These are phyloP conservation scores for Tephrocybe sp. DNA, from an alignment of 768 basidiomycete species.

Conservation along the genomic window DNA sequence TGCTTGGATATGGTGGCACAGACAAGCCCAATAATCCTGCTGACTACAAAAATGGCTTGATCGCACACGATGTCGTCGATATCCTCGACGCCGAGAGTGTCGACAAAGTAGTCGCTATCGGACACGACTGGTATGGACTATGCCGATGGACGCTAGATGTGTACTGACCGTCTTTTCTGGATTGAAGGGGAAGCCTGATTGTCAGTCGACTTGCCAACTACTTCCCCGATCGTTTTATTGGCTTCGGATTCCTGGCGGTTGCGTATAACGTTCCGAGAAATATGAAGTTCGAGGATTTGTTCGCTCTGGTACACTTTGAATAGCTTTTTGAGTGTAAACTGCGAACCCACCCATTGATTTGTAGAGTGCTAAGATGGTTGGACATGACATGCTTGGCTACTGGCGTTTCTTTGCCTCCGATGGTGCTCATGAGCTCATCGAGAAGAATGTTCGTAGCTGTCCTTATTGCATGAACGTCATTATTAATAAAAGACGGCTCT, in stretches of 20 bases:
- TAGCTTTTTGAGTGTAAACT: neutral
- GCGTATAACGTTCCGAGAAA: slow-evolving; percentile 30
- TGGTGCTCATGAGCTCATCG: slow-evolving; percentile 30
- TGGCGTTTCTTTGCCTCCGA: slow-evolving; percentile 36
- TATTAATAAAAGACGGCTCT: neutral
- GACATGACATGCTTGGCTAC: slow-evolving; percentile 33
- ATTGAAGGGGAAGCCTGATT: slow-evolving; percentile 34
- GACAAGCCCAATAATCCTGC: slow-evolving; percentile 38
- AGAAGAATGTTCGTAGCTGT: slow-evolving; percentile 30
- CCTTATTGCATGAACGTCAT: neutral
- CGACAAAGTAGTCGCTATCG: slow-evolving; percentile 33
- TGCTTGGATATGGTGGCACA: slow-evolving; percentile 52
- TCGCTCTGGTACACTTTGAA: neutral
- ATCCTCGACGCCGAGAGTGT: slow-evolving; percentile 37
- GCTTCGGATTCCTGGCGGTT: slow-evolving; percentile 36
- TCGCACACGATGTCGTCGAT: slow-evolving; percentile 39
- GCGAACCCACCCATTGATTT: neutral
- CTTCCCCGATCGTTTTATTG: slow-evolving; percentile 37
- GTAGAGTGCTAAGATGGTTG: slow-evolving; percentile 20
- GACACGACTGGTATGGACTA: slow-evolving; percentile 40
- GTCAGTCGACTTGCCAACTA: slow-evolving; percentile 36
- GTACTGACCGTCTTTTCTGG: neutral
- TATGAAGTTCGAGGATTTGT: slow-evolving; percentile 8
- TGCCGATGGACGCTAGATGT: neutral
- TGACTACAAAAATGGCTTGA: slow-evolving; percentile 30